These are phyloP conservation scores for Rhododendron griersonianum DNA, from an alignment of 148 eudicot genomes.

Conservation along the genomic window DNA sequence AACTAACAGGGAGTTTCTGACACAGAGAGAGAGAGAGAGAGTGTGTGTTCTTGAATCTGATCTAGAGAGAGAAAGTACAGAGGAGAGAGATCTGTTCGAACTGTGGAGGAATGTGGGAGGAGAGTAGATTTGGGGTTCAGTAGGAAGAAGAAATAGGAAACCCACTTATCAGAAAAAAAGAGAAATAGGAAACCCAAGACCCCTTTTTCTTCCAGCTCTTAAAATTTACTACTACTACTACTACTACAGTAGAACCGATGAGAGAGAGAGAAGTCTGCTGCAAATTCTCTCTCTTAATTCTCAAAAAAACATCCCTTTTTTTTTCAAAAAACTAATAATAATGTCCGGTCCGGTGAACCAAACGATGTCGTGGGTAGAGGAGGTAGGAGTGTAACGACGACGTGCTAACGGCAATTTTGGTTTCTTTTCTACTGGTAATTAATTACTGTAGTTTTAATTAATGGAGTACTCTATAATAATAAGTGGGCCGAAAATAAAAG, in stretches of 20 bases:
- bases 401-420: no score
- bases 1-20: not conserved
- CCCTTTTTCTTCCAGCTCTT: not conserved
- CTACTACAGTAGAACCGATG: not conserved
- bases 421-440: no score
- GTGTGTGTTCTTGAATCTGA: not conserved
- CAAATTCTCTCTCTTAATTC: not conserved
- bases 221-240: no score
- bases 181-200: not conserved
- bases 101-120: not conserved
- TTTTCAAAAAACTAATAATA: not conserved
- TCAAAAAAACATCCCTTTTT: not conserved
- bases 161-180: no score
- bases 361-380: not conserved
- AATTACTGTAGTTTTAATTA: no score
- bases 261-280: not conserved
- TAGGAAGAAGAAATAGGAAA: not conserved
- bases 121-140: slow-evolving; percentile 13
- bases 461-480: no score
- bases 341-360: not conserved
- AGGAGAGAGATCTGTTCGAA: not conserved
- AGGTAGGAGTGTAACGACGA: not conserved
- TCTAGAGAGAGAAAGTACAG: slow-evolving; percentile 11
- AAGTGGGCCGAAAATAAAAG: not conserved
- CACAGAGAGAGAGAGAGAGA: not conserved